Evolutionary conservation across 1,139 yeast genomes (phyloP).

Genomic region (Kluyveromyces sp.): DNA sequence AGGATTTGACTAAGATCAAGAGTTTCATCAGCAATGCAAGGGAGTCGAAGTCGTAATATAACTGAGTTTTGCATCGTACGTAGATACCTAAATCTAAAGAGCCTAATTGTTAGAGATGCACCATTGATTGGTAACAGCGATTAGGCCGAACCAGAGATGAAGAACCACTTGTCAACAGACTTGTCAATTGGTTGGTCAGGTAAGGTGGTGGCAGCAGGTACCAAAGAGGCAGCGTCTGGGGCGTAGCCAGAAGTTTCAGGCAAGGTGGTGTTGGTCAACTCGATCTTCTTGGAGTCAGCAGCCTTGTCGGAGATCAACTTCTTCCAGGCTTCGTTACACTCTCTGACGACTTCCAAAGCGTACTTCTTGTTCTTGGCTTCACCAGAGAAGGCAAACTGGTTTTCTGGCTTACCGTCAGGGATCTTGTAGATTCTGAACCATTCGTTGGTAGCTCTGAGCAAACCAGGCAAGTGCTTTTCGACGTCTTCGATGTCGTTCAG

Average conservation of each 20-base stretch:
- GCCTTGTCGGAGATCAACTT: slow-evolving; percentile 47
- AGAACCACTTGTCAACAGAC: slow-evolving; percentile 98
- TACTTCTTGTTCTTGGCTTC: slow-evolving; percentile 67
- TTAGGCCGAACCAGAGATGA: slow-evolving; percentile 80
- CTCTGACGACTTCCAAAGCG: slow-evolving; percentile 64
- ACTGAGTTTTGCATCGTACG: background rate
- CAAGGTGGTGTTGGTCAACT: slow-evolving; percentile 70
- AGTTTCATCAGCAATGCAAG: slow-evolving; percentile 49
- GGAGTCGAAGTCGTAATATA: background rate
- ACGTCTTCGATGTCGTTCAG: slow-evolving; percentile 73
- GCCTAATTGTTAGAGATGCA: background rate
- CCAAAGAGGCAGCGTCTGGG: slow-evolving; percentile 41
- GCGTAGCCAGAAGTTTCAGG: slow-evolving; percentile 47
- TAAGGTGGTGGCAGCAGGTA: slow-evolving; percentile 64
- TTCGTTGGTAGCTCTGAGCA: slow-evolving; percentile 73
- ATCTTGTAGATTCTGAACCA: slow-evolving; percentile 90
- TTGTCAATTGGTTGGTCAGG: slow-evolving; percentile 94
- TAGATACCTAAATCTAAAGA: background rate
- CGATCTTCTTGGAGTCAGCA: slow-evolving; percentile 43
- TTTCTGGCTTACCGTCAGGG: slow-evolving; percentile 86
- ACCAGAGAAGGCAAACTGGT: slow-evolving; percentile 80
- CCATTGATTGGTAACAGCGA: background rate
- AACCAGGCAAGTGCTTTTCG: slow-evolving; percentile 68
- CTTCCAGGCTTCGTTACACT: slow-evolving; percentile 70
- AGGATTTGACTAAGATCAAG: slow-evolving; percentile 57